Evolutionary conservation across 176 grass and related monocot genomes (phyloP).

Genomic region (Oryza punctata): DNA sequence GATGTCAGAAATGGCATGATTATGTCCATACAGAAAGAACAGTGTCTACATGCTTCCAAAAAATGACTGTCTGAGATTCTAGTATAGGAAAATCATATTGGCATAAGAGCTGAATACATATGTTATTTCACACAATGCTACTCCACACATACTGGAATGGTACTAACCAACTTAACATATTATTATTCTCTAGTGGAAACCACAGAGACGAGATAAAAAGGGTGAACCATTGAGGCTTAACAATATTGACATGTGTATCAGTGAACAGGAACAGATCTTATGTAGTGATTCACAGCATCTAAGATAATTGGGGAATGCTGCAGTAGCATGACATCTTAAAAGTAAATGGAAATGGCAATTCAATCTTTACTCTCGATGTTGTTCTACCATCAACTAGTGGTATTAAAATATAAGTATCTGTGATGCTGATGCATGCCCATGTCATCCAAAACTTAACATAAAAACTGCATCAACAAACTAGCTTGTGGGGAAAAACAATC

Average conservation of each 20-base stretch:
- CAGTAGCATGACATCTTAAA: neutral
- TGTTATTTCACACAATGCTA: constrained; percentile 25
- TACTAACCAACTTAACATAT: neutral
- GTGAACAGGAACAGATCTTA: neutral
- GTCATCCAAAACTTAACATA: neutral
- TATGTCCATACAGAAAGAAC: neutral
- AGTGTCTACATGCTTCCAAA: neutral
- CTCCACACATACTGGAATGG: constrained; percentile 3
- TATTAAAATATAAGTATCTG: neutral
- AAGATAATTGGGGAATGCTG: neutral
- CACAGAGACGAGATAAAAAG: neutral
- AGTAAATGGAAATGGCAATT: constrained; percentile 24
- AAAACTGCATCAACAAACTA: constrained; percentile 8
- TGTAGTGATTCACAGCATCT: neutral
- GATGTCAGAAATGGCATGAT: constrained; percentile 32
- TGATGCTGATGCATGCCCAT: neutral
- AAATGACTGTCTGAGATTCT: neutral
- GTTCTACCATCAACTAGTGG: constrained; percentile 21
- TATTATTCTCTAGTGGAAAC: constrained; percentile 18
- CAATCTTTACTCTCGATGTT: neutral
- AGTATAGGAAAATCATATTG: neutral
- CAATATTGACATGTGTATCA: neutral
- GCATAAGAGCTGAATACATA: neutral
- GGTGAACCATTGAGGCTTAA: neutral
- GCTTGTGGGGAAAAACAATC: neutral